Evolutionary conservation across 257 asterid species (phyloP), one percentile per base, ranked within the genome.

Genomic region (Salvia miltiorrhiza): DNA sequence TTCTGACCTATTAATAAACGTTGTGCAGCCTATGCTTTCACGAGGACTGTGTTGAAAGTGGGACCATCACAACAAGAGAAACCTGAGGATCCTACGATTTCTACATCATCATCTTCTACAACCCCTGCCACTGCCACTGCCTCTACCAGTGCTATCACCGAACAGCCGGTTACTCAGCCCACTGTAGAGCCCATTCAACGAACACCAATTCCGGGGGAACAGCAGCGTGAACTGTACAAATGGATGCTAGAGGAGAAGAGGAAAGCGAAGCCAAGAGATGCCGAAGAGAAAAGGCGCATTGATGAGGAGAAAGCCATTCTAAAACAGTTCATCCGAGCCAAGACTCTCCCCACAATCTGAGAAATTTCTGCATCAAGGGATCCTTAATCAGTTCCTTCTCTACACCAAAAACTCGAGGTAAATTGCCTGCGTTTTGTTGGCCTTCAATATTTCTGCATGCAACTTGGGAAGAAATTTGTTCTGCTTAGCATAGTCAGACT

Each of bases 181-280:
- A 33, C 77, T 2, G 9, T 55, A 20, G 79, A 63, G 73, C 80
- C 84, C 69, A 65, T 80, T 59, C 79, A 73, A 40, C 87, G 78
- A 13, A 77, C 84, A 41, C 95, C 89, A 16, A 79, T 90, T 68
- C 92, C 93, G 0, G 89, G 78, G 78, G 85, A 79, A 56, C 89
- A 84, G 76, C 97, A 88, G 69, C 86, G 85, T 3, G 96, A 90
- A 65, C 72, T 93, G 64, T 82, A 84, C 77, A 87, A 83, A 77
- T 93, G 97, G 98, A 73, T 93, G 37, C 75, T 93, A 58, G 96
- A 88, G 72, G 96, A 93, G 84, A 88, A 83, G 88, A 87, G 98
- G 73, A 90, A 82, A 74, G 67, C 76, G 72, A 84, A 85, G 77
- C 90, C 96, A 28, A 80, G 57, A 83, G 89, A 88, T 26, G 76